Percentiles rank a stretch among this genome's conserved stretches.
Evolutionary conservation across 805 yeast species (phyloP).

Genomic region (Candida chilensis): DNA sequence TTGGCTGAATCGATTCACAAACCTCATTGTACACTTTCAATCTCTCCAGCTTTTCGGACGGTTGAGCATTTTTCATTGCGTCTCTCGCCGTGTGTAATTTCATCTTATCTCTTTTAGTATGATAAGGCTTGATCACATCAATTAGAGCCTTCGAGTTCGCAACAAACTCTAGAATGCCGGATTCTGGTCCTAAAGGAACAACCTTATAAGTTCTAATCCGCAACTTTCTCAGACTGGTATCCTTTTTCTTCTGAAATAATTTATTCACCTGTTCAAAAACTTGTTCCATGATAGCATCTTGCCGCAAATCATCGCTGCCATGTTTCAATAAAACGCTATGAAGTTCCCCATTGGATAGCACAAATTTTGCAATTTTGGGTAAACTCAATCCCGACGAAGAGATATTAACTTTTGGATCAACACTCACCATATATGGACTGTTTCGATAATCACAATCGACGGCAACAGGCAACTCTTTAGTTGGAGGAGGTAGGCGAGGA

Average conservation of each 20-base stretch:
- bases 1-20: constrained; percentile 48
- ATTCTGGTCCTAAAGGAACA: constrained; percentile 77
- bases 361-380: constrained; percentile 68
- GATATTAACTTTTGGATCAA: constrained; percentile 40
- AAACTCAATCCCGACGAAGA: constrained; percentile 80
- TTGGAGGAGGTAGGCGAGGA: constrained; percentile 64
- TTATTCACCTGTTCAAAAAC: constrained; percentile 82
- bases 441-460: constrained; percentile 30
- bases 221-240: constrained; percentile 47
- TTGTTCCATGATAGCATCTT: constrained; percentile 97
- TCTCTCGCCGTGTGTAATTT: constrained; percentile 50
- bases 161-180: constrained; percentile 90
- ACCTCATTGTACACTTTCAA: constrained; percentile 37
- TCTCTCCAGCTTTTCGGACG: constrained; percentile 31
- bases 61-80: constrained; percentile 51
- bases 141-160: constrained; percentile 62
- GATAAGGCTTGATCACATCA: constrained; percentile 61
- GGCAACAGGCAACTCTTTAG: constrained; percentile 34
- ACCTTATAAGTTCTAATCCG: constrained; percentile 80
- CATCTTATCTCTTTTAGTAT: constrained; percentile 35
- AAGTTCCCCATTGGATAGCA: constrained; percentile 45
- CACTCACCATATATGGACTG: constrained; percentile 35
- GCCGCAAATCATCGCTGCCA: constrained; percentile 86
- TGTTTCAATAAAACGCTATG: constrained; percentile 68
- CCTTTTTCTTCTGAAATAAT: constrained; percentile 46